Percentiles rank a stretch among this genome's conserved stretches.
These are phyloP conservation scores for Euphorbia lathyris DNA, from an alignment of 345 rosid species.

Conservation along the genomic window DNA sequence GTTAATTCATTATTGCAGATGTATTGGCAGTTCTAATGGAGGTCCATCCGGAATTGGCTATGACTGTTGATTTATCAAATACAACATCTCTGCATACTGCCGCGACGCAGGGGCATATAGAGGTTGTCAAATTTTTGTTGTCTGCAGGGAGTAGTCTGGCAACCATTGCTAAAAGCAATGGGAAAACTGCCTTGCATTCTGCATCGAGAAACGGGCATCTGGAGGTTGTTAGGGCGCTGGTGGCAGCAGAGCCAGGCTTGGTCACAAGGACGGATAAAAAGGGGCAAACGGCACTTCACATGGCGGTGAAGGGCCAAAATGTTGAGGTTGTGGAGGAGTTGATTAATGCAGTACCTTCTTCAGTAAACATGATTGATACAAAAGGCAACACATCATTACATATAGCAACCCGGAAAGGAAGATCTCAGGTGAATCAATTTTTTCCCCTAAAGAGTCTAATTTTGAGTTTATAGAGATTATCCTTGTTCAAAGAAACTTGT, in stretches of 20 bases:
- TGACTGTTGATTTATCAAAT: constrained; percentile 88
- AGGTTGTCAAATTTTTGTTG: constrained; percentile 58
- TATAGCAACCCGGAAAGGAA: constrained; percentile 76
- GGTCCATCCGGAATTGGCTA: constrained; percentile 80
- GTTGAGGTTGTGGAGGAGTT: constrained; percentile 60
- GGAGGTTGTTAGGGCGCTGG: constrained; percentile 65
- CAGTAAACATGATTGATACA: constrained; percentile 60
- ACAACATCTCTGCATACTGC: constrained; percentile 92
- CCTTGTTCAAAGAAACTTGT: background rate
- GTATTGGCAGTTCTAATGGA: constrained; percentile 62
- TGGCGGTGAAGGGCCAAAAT: constrained; percentile 88
- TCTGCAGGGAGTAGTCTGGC: constrained; percentile 78
- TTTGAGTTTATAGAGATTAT: background rate
- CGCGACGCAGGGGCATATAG: constrained; percentile 84
- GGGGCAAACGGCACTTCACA: constrained; percentile 94
- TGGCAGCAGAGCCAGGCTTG: constrained; percentile 54
- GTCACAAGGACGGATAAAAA: constrained; percentile 72
- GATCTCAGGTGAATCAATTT: constrained; percentile 51
- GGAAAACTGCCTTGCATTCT: constrained; percentile 88
- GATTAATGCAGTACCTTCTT: constrained; percentile 56
- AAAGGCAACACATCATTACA: constrained; percentile 83
- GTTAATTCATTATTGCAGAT: constrained; percentile 43
- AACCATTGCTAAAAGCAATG: constrained; percentile 80
- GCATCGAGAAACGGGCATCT: constrained; percentile 87
- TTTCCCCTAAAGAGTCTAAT: background rate